Evolutionary conservation across 1,139 yeast species (phyloP), one percentile per base, ranked within the genome.

Genomic region (Geotrichum carabidarum): DNA sequence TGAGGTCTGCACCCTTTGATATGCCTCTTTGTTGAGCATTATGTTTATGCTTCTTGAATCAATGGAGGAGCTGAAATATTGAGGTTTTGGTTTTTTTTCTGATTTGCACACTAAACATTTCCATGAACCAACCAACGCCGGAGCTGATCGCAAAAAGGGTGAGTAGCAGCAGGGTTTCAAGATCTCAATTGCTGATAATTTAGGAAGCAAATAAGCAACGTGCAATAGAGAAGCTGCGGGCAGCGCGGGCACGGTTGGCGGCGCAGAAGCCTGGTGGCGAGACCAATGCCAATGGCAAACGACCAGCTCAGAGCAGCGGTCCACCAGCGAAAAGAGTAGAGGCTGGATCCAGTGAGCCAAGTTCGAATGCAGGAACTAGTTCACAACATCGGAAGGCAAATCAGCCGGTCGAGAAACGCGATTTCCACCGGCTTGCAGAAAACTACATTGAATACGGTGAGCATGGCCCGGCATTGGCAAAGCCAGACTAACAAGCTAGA

Each of bases 371-470:
- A 38, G 54, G 51, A 5, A 14, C 38, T 5, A 40, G 35, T 14
- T 17, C 49, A 14, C 57, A 54, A 34, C 57, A 54, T 30, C 51
- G 57, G 30, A 51, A 54, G 14, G 57, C 55, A 2, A 48, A 40
- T 36, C 34, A 40, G 42, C 48, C 43, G 14, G 14, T 45, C 6
- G 34, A 14, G 22, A 36, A 44, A 30, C 50, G 45, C 32, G 48
- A 38, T 41, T 36, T 27, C 38, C 42, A 44, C 8, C 50, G 50
- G 4, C 38, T 54, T 2, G 41, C 53, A 6, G 63, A 71, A 53
- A 56, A 89, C 66, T 94, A 90, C 69, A 91, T 94, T 52, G 99
- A 94, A 61, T 94, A 83, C 70, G 96, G 65, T 62, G 37, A 46
- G 49, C 14, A n/a, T 2, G 37, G 12, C 6, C 14, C 37, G 12